A percentile compares a stretch with the other conserved stretches of the same genome.
These are phyloP conservation scores for Boletus calvinii DNA, from an alignment of 1,284 basidiomycete genomes.

Conservation along the genomic window DNA sequence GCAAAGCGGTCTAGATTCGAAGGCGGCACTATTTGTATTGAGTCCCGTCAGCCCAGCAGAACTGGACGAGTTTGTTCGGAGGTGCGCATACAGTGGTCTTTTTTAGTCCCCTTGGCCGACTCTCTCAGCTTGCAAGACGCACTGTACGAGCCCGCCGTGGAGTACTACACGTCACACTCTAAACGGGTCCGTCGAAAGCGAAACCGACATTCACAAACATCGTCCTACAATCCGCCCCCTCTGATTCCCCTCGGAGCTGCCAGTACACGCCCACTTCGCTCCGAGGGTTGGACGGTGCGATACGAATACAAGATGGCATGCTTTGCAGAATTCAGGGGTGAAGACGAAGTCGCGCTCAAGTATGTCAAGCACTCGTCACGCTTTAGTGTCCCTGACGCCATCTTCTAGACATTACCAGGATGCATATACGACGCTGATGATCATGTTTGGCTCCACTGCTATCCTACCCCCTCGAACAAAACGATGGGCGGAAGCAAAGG, in stretches of 20 bases:
- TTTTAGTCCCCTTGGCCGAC: conserved; percentile 5
- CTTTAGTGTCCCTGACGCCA: conserved; percentile 2
- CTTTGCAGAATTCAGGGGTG: conserved; percentile 92
- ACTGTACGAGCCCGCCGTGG: conserved; percentile 82
- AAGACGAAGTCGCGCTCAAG: conserved; percentile 87
- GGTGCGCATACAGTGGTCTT: conserved; percentile 40
- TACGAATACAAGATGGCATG: conserved; percentile 97
- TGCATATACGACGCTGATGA: conserved; percentile 76
- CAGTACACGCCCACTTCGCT: conserved; percentile 58
- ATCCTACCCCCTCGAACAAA: conserved; percentile 91
- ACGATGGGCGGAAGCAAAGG: conserved; percentile 97
- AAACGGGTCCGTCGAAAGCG: conserved; percentile 90
- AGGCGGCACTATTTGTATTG: conserved; percentile 91
- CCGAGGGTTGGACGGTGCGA: conserved; percentile 93
- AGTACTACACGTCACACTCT: conserved; percentile 91
- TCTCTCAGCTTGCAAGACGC: conserved; percentile 76
- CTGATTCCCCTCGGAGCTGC: conserved; percentile 45
- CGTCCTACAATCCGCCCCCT: conserved; percentile 43
- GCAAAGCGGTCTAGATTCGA: conserved; percentile 85
- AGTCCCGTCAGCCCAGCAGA: conserved; percentile 85
- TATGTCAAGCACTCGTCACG: conserved; percentile 36
- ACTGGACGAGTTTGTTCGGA: conserved; percentile 81
- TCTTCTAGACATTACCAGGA: conserved; percentile 82
- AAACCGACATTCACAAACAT: conserved; percentile 64
- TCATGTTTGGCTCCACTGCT: conserved; percentile 86